Evolutionary conservation across 139 green algal species (phyloP).

Genomic region (Klebsormidium nitens): DNA sequence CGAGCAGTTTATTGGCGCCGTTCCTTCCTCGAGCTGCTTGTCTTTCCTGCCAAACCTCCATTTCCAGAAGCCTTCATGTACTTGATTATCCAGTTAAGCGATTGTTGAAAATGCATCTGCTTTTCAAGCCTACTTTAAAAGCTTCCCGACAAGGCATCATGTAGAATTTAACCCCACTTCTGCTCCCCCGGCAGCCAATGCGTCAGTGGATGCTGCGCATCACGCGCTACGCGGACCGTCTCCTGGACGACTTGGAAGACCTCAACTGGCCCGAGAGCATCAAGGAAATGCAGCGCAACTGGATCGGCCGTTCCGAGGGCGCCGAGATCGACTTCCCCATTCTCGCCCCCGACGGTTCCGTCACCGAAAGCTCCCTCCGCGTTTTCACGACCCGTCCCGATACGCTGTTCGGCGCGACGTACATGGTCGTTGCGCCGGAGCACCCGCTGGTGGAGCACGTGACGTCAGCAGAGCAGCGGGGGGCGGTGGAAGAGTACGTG

Average conservation of each 20-base stretch:
- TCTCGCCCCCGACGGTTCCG: background rate
- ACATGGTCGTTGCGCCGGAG: slow-evolving; percentile 94
- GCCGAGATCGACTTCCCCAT: slow-evolving; percentile 43
- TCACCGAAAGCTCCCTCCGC: background rate
- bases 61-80: too few relatives aligned
- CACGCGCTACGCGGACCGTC: slow-evolving; percentile 88
- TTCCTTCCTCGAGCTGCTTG: too few relatives aligned
- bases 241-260: slow-evolving; percentile 85
- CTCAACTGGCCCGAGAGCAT: slow-evolving; percentile 93
- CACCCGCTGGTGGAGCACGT: slow-evolving; percentile 69
- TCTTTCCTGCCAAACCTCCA: too few relatives aligned
- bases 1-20: too few relatives aligned
- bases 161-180: background rate
- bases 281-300: slow-evolving; percentile 99
- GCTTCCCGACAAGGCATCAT: too few relatives aligned
- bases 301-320: slow-evolving; percentile 90
- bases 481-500: slow-evolving; percentile 70
- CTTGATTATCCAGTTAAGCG: too few relatives aligned
- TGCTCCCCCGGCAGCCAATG: slow-evolving; percentile 76
- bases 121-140: too few relatives aligned
- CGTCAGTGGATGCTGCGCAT: slow-evolving; percentile 98
- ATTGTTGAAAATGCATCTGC: too few relatives aligned
- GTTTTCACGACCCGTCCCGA: slow-evolving; percentile 72
- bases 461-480: slow-evolving; percentile 43
- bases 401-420: slow-evolving; percentile 95